Evolutionary conservation across 192 early-diverging fungal genomes (phyloP).

Genomic region (Anaeromyces robustus): DNA sequence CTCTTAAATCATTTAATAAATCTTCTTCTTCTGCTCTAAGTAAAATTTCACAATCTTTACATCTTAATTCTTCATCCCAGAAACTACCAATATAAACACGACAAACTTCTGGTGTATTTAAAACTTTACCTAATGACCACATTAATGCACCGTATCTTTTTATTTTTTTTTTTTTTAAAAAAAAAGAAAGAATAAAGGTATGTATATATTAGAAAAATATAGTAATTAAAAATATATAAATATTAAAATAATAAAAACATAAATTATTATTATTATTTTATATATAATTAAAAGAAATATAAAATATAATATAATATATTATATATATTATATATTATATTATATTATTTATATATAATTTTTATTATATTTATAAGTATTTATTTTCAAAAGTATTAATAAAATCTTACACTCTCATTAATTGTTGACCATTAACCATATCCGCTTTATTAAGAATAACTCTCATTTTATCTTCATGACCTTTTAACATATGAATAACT

Average conservation of each 20-base stretch:
- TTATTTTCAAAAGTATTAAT: too few species aligned
- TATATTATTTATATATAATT: too few species aligned
- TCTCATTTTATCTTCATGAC: slow-evolving; percentile 75
- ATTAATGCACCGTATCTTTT: slow-evolving; percentile 68
- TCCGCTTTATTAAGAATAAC: slow-evolving; percentile 81
- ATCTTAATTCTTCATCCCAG: slow-evolving; percentile 15
- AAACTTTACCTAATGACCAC: slow-evolving; percentile 81
- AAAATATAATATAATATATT: too few species aligned
- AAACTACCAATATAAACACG: slow-evolving; percentile 59
- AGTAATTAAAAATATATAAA: too few species aligned
- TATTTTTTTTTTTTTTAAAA: neutral
- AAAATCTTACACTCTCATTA: slow-evolving; percentile 61
- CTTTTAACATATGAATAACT: slow-evolving; percentile 56
- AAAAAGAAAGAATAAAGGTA: too few species aligned
- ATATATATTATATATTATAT: too few species aligned
- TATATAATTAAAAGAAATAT: too few species aligned
- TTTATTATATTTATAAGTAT: too few species aligned
- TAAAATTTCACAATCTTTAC: slow-evolving; percentile 44
- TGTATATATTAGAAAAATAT: too few species aligned
- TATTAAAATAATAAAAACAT: too few species aligned
- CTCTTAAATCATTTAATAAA: slow-evolving; percentile 53
- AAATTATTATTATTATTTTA: too few species aligned
- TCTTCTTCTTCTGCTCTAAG: slow-evolving; percentile 59
- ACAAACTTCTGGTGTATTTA: slow-evolving; percentile 76
- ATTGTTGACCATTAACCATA: slow-evolving; percentile 67